Conservation (phyloP, 1,284 basidiomycete genomes). For the Melampsora americana region DNA sequence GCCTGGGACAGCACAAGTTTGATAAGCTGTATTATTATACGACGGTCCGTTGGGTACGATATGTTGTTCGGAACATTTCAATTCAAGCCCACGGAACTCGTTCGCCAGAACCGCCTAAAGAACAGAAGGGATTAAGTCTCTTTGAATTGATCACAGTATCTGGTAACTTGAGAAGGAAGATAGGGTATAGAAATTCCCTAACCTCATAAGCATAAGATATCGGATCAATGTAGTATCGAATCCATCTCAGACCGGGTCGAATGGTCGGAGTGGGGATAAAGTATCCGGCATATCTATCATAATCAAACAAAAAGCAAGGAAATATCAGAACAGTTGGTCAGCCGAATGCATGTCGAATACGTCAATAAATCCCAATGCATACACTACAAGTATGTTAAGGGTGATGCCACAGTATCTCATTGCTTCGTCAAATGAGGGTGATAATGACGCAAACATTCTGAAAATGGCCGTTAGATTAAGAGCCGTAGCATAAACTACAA, state of each 20-base stretch:
- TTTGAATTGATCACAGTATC: conserved; percentile 38
- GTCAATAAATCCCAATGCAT: not conserved
- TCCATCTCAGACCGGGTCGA: conserved; percentile 49
- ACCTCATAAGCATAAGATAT: conserved; percentile 51
- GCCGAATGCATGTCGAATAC: too few relatives aligned
- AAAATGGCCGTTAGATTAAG: conserved; percentile 50
- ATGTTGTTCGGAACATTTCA: conserved; percentile 48
- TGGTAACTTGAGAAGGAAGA: not conserved
- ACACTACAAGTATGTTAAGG: conserved; percentile 51
- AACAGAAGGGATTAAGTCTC: conserved; percentile 44
- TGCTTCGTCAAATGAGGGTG: conserved; percentile 51
- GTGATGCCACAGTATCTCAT: conserved; percentile 50
- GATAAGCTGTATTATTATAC: conserved; percentile 28
- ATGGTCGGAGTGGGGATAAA: conserved; percentile 51
- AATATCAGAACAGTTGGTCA: not conserved
- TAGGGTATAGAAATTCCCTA: not conserved
- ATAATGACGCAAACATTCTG: conserved; percentile 50
- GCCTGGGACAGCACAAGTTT: conserved; percentile 45
- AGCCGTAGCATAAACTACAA: conserved; percentile 46
- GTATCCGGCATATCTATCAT: conserved; percentile 49
- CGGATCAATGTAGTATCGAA: conserved; percentile 49
- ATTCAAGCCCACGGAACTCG: conserved; percentile 46
- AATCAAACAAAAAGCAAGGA: not conserved
- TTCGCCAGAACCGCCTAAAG: conserved; percentile 32
- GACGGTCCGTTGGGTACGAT: conserved; percentile 47